phyloP scores from a whole-genome alignment of 140 eudicot species.

The Stevia rebaudiana region DNA sequence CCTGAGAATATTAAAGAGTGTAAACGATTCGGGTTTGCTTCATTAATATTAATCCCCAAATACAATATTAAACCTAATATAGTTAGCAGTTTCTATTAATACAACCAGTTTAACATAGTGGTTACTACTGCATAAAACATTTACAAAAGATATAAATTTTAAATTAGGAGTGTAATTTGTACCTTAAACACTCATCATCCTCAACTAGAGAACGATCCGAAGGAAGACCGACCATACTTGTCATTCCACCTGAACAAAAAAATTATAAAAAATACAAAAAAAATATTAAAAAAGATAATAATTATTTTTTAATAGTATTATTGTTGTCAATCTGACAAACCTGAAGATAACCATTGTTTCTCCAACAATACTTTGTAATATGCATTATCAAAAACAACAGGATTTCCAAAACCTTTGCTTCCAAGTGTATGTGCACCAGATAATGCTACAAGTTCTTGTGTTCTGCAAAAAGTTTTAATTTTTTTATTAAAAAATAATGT shows the following conservation, averaged over 20 bases:
- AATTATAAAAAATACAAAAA: neutral
- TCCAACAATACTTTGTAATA: constrained; percentile 83
- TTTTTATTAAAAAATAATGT: neutral
- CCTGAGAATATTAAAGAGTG: constrained; percentile 33
- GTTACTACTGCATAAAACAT: neutral
- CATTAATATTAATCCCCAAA: neutral
- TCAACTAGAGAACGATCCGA: constrained; percentile 81
- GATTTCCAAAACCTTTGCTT: constrained; percentile 91
- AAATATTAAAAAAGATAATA: neutral
- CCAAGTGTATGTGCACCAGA: constrained; percentile 99
- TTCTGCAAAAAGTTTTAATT: constrained; percentile 28
- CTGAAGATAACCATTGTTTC: constrained; percentile 82
- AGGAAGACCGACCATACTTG: constrained; percentile 90
- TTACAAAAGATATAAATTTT: neutral
- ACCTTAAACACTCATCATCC: constrained; percentile 92
- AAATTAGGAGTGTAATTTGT: constrained; percentile 11
- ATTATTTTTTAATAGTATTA: neutral
- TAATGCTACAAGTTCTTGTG: constrained; percentile 88
- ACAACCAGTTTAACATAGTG: neutral
- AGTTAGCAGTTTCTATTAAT: neutral
- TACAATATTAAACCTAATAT: neutral
- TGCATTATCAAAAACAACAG: constrained; percentile 68
- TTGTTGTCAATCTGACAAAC: constrained; percentile 28
- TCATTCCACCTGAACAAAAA: constrained; percentile 51
- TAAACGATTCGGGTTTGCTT: neutral